Base-by-base conservation (phyloP, 2,329 filamentous ascomycete species). In the Clarireedia hainanense region DNA sequence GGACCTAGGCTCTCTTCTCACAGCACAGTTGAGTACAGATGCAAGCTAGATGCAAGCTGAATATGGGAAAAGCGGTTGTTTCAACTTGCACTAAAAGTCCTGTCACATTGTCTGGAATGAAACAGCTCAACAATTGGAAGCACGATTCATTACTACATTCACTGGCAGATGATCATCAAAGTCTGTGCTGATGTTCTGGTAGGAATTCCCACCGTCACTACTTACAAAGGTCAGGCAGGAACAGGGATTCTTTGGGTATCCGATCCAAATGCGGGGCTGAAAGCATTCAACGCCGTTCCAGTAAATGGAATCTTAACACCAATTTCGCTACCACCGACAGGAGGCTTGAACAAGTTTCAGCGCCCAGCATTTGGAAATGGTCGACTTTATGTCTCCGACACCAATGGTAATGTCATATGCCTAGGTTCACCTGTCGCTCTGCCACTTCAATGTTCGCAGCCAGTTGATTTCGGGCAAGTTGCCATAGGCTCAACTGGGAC, bases 311-410 rank as follows among this genome's bases (percentile, higher is more conserved):
- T 62, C 1, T 55, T 72, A 40, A 60, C 62, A 12, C 60, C 64
- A 14, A 69, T 73, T 57, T 58, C 64, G n/a, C 27, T 72, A 23
- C 67, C 70, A 2, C 65, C 64, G 49, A 66, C 69, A 4, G 66
- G 68, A 15, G 68, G 70, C 7, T 61, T 69, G 9, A 67, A 67
- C 27, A 72, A 72, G 55, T 74, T 70, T 56, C 67, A 67, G 20
- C 60, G 72, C 30, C 70, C 71, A 5, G 66, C 68, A 5, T 74
- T 73, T 60, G 72, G 71, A 20, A 65, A 74, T 55, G 65, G 63
- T 5, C 50, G 65, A 40, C 60, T 71, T n/a, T 71, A 71, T 56
- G 57, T 58, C 20, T 60, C 64, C 5, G 66, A 65, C 45, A 57
- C 59, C 2, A 64, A 62, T 47, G 65, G 63, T 2, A 54, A 58